Evolutionary conservation across 768 basidiomycete genomes (phyloP).

Genomic region (Floccularia luteovirens): DNA sequence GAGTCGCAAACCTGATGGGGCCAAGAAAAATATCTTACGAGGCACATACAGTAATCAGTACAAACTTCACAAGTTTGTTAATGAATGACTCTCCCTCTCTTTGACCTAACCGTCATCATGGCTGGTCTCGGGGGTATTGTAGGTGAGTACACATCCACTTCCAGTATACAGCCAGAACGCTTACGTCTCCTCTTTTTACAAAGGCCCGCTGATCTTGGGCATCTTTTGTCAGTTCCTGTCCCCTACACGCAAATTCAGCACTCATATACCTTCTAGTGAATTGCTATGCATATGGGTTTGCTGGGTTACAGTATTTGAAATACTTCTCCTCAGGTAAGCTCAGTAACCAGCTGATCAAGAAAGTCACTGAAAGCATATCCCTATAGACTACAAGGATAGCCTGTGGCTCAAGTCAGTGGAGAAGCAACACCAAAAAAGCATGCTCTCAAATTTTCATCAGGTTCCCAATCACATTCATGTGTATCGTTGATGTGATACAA

Average conservation of each 20-base stretch:
- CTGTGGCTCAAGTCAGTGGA: constrained; percentile 15
- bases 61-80: too few species aligned
- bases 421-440: background rate
- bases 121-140: too few species aligned
- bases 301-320: constrained; percentile 20
- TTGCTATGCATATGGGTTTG: constrained; percentile 17
- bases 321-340: constrained; percentile 24
- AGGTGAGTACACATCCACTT: too few species aligned
- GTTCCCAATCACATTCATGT: constrained; percentile 14
- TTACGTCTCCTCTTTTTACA: too few species aligned
- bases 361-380: constrained; percentile 5
- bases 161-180: too few species aligned
- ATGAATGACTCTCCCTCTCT: too few species aligned
- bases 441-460: constrained; percentile 9
- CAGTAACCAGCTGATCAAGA: background rate
- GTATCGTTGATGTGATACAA: constrained; percentile 21
- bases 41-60: too few species aligned
- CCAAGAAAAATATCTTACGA: too few species aligned
- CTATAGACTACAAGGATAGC: constrained; percentile 18
- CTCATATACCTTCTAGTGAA: constrained; percentile 11
- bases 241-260: background rate
- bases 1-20: too few species aligned
- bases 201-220: constrained; percentile 16
- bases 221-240: constrained; percentile 12
- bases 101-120: too few species aligned